Conservation (phyloP, 2,329 filamentous ascomycete genomes). For the Cladophialophora chaetospira region DNA sequence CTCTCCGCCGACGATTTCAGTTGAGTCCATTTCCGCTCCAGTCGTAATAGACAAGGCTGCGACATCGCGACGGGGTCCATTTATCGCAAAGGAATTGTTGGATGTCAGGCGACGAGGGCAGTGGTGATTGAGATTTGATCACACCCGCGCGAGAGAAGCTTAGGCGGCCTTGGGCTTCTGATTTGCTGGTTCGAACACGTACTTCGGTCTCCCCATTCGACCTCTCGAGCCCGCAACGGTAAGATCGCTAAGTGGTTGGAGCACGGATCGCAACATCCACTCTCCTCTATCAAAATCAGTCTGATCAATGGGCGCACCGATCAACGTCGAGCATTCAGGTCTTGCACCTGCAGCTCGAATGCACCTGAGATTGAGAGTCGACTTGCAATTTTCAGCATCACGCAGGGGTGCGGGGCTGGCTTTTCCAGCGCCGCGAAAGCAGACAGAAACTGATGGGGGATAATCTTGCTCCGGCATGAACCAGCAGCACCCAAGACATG, state of each 20-base stretch:
- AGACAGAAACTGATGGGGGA: constrained; percentile 3
- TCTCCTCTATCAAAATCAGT: constrained; percentile 29
- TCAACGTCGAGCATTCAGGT: background rate
- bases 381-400: constrained; percentile 17
- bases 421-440: background rate
- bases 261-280: constrained; percentile 13
- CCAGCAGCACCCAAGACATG: constrained; percentile 27
- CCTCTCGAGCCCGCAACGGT: constrained; percentile 17
- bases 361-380: constrained; percentile 13
- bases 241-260: constrained; percentile 22
- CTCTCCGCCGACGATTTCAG: background rate
- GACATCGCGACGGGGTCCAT: constrained; percentile 15
- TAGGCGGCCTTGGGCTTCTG: constrained; percentile 21
- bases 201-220: constrained; percentile 25
- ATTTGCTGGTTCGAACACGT: constrained; percentile 29
- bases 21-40: constrained; percentile 5
- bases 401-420: constrained; percentile 26
- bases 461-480: constrained; percentile 29
- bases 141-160: constrained; percentile 25
- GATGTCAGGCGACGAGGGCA: constrained; percentile 20
- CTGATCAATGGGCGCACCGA: background rate
- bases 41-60: constrained; percentile 27
- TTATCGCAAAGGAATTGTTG: constrained; percentile 20
- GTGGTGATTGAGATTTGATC: constrained; percentile 30
- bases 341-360: background rate